Evolutionary conservation across 257 asterid genomes (phyloP), one percentile per base, ranked within the genome.

Genomic region (Schizonepeta tenuifolia): DNA sequence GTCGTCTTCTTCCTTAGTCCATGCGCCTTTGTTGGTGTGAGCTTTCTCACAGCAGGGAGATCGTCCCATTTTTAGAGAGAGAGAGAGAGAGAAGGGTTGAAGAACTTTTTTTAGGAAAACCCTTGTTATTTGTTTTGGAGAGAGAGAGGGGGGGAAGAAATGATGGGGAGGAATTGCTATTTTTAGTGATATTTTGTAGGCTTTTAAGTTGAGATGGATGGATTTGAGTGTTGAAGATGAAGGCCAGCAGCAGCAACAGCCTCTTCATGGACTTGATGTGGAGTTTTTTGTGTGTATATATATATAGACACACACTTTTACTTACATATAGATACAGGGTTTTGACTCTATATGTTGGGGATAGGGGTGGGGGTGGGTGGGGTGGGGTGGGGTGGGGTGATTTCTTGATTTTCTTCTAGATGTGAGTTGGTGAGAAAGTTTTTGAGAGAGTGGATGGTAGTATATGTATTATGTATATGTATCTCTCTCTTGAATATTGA

Each of bases 1-100:
- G 70, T 90, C 96, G 35, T 93, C 98, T 83, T 93, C 98, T 76
- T 93, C 98, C 65, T 90, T 93, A 8, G 97, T 93, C 98, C 98
- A 93, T 0, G 98, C 98, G 8, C 98, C 98, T 82, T 93, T 93
- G 84, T 93, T 93, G 0, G 98, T 93, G 78, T 93, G 98, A 43
- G 97, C 98, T 75, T 93, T 93, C 79, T 93, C 98, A 77, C 98
- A 93, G 75, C 98, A 93, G 13, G 98, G 98, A 43, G 98, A 93
- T 76, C 98, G 85, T 49, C 98, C 98, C 98, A 93, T 93, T 49
- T 26, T 36, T 28, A 28, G 33, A 28, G 33, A 28, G 33, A 28
- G 33, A 28, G 33, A 28, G 33, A 1, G 33, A 1, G 4, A 28
- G 33, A 28, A 28, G 4, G 33, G 4, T 28, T 36, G 9, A 36